Conservation (phyloP, 495 filamentous ascomycete species). For the Xylaria longipes region DNA sequence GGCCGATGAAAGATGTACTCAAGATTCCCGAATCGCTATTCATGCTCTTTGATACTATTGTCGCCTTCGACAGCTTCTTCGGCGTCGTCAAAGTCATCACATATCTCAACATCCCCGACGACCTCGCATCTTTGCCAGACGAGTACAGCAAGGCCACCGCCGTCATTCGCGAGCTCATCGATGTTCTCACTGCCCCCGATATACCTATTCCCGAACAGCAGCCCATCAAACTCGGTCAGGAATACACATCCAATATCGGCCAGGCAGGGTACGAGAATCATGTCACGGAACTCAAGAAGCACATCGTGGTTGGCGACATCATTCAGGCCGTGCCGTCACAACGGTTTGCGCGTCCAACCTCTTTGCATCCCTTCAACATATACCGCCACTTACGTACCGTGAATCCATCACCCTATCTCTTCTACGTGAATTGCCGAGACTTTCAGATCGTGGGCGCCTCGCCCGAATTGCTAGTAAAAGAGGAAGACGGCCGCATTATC, state of each 20-base stretch:
- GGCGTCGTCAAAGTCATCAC: slow-evolving; percentile 91
- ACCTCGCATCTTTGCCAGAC: slow-evolving; percentile 45
- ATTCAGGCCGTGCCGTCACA: slow-evolving; percentile 98
- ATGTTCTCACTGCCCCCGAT: slow-evolving; percentile 71
- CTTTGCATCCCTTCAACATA: slow-evolving; percentile 95
- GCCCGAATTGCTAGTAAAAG: slow-evolving; percentile 91
- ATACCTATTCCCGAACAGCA: slow-evolving; percentile 78
- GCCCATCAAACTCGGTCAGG: slow-evolving; percentile 71
- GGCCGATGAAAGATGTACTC: slow-evolving; percentile 85
- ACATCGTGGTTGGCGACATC: slow-evolving; percentile 90
- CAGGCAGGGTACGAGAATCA: slow-evolving; percentile 85
- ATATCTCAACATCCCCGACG: slow-evolving; percentile 72
- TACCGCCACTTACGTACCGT: slow-evolving; percentile 95
- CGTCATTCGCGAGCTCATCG: slow-evolving; percentile 68
- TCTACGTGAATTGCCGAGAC: slow-evolving; percentile 88
- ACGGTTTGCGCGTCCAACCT: slow-evolving; percentile 85
- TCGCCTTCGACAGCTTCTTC: slow-evolving; percentile 95
- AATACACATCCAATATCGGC: slow-evolving; percentile 95
- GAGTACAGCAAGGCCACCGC: slow-evolving; percentile 70
- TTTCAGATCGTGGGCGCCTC: slow-evolving; percentile 96
- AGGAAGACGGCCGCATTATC: slow-evolving; percentile 85
- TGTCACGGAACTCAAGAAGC: slow-evolving; percentile 79
- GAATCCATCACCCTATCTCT: slow-evolving; percentile 95
- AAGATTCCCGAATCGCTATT: slow-evolving; percentile 91
- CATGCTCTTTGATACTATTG: slow-evolving; percentile 96